A percentile compares a stretch with the other conserved stretches of the same genome.
These are phyloP conservation scores for Nakaseomyces glabratus DNA, from an alignment of 1,139 yeast genomes.

Conservation along the genomic window DNA sequence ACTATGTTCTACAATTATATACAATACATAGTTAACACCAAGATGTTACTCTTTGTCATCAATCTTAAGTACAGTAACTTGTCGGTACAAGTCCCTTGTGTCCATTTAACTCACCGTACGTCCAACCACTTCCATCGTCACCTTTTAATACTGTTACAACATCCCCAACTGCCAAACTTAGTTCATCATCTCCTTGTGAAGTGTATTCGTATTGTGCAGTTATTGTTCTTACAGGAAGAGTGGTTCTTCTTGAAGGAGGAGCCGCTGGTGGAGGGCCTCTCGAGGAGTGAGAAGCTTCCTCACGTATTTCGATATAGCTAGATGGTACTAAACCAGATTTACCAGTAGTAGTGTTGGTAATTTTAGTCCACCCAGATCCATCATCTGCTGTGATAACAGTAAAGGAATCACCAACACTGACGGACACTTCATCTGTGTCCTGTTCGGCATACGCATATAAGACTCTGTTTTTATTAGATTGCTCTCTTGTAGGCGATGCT, in stretches of 20 bases:
- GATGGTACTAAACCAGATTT: slow-evolving; percentile 79
- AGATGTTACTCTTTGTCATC: too few species aligned
- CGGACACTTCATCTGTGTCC: slow-evolving; percentile 66
- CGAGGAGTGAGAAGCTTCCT: slow-evolving; percentile 14
- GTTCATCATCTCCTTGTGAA: slow-evolving; percentile 79
- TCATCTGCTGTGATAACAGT: slow-evolving; percentile 59
- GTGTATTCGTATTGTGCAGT: slow-evolving; percentile 71
- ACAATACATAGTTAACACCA: too few species aligned
- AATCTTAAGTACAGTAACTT: slow-evolving; percentile 53
- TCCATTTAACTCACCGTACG: slow-evolving; percentile 80
- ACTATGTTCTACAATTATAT: too few species aligned
- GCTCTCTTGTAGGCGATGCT: slow-evolving; percentile 1
- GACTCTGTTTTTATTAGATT: slow-evolving; percentile 39
- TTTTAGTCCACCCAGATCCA: slow-evolving; percentile 89
- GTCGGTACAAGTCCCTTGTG: slow-evolving; percentile 73
- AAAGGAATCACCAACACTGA: slow-evolving; percentile 54
- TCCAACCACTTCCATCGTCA: slow-evolving; percentile 93
- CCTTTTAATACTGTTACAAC: slow-evolving; percentile 57
- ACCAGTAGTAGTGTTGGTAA: slow-evolving; percentile 36
- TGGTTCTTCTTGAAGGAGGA: slow-evolving; percentile 74
- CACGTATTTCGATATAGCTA: slow-evolving; percentile 52
- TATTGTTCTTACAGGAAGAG: slow-evolving; percentile 34
- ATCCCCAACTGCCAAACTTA: slow-evolving; percentile 67
- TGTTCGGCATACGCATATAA: slow-evolving; percentile 59
- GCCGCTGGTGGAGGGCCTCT: slow-evolving; percentile 49